Conservation (phyloP, 2,329 filamentous ascomycete genomes). For the Verticillium nonalfalfae region DNA sequence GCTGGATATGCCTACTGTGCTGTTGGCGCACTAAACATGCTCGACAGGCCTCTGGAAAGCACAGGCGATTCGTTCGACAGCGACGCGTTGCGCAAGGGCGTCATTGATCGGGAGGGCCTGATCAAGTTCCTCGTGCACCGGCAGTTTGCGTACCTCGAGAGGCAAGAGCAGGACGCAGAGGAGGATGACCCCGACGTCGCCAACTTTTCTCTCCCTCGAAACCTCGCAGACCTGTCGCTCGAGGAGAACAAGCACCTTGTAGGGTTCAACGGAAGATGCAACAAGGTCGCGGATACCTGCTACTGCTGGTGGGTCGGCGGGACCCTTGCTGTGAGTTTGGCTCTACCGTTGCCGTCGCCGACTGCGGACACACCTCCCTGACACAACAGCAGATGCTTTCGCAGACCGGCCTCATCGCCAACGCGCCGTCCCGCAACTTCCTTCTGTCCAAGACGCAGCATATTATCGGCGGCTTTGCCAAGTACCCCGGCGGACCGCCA, state of each 20-base stretch:
- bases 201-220: slow-evolving; percentile 21
- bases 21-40: slow-evolving; percentile 67
- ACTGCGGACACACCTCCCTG: too few species aligned
- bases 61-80: slow-evolving; percentile 22
- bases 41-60: slow-evolving; percentile 53
- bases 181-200: slow-evolving; percentile 29
- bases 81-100: slow-evolving; percentile 25
- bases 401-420: slow-evolving; percentile 50
- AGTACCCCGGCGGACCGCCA: slow-evolving; percentile 59
- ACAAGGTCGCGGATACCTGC: slow-evolving; percentile 91
- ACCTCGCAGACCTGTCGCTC: slow-evolving; percentile 26
- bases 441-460: slow-evolving; percentile 84
- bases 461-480: slow-evolving; percentile 75
- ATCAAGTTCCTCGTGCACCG: slow-evolving; percentile 56
- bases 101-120: slow-evolving; percentile 23
- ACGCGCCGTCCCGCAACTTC: slow-evolving; percentile 62
- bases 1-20: slow-evolving; percentile 90
- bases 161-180: slow-evolving; percentile 38
- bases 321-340: slow-evolving; percentile 39
- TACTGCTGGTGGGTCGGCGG: slow-evolving; percentile 90
- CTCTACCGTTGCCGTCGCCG: too few species aligned
- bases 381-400: slow-evolving; percentile 44
- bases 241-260: slow-evolving; percentile 38
- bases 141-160: slow-evolving; percentile 54
- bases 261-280: slow-evolving; percentile 84